Base-by-base conservation (phyloP, 495 filamentous ascomycete genomes). In the Acidiella bohemica region DNA sequence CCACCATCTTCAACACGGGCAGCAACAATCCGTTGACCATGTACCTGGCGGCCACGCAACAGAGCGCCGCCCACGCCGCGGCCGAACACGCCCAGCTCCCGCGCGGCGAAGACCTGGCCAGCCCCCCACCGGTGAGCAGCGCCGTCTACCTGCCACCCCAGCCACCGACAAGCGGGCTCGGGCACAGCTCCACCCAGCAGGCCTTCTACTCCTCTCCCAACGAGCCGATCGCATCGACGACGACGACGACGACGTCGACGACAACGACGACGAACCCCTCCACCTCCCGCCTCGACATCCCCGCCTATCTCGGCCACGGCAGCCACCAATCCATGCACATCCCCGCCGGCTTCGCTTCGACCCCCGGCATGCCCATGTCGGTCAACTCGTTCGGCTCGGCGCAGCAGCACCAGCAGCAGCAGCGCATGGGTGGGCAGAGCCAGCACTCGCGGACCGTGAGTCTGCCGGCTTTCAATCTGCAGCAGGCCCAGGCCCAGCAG, bases 1-100 rank as follows among this genome's bases (percentile, higher is more conserved):
- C 80, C 2, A 72, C 73, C 4, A 68, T 93, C 42, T 72, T 93
- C 56, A 88, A 88, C 57, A 74, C 71, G 27, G 76, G 76, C 22
- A 87, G 72, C 67, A 46, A 42, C 43, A 97, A 97, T 58, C 90
- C 90, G 0, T 62, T 97, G 54, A 92, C 84, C n/a, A 71, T 94
- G 77, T 94, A 93, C 58, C 73, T 94, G 28, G 43, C 39, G 14
- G 35, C 41, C 14, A 28, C 41, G 6, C 45, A 49, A 26, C 81
- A 85, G 38, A 72, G 79, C n/a, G 67, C 70, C 36, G n/a, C n/a
- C n/a, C 53, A 61, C 30, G 55, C 54, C 16, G 51, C 60, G 8
- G 54, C 59, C 18, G 50, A 49, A 20, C 73, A 76, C 34, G 66
- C 73, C 46, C 39, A 44, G 29, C 51, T 51, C 27, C 35, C 39